phyloP scores from a whole-genome alignment of 2,329 filamentous ascomycete species.

The Pseudopyrenochaeta lycopersici region DNA sequence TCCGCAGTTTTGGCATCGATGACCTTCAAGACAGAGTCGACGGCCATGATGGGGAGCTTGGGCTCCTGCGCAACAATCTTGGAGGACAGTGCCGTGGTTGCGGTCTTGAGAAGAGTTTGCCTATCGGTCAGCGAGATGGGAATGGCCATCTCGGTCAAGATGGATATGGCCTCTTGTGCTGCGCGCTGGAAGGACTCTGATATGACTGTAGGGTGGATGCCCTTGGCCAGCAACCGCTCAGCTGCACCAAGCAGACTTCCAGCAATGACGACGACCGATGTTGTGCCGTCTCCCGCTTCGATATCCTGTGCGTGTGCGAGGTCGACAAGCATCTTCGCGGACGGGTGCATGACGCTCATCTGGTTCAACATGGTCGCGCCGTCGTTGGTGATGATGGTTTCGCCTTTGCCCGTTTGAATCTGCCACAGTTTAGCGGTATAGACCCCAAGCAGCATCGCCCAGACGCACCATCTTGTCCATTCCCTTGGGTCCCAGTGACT shows the following conservation, averaged over 20 bases:
- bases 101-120: conserved; percentile 90
- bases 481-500: conserved; percentile 90
- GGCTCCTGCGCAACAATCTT: conserved; percentile 99
- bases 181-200: conserved; percentile 97
- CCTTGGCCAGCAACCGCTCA: conserved; percentile 86
- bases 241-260: conserved; percentile 94
- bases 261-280: conserved; percentile 96
- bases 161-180: conserved; percentile 84
- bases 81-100: conserved; percentile 94
- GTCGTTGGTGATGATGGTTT: conserved; percentile 99
- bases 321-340: conserved; percentile 98
- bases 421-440: conserved; percentile 37
- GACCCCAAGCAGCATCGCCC: not conserved
- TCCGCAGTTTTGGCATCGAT: conserved; percentile 96
- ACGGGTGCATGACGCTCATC: conserved; percentile 99
- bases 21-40: conserved; percentile 93
- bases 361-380: conserved; percentile 99
- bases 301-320: conserved; percentile 97
- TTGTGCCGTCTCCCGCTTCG: conserved; percentile 97
- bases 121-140: conserved; percentile 90
- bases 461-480: conserved; percentile 91
- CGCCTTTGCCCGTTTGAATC: conserved; percentile 94
- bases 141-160: conserved; percentile 94
- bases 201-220: conserved; percentile 96
- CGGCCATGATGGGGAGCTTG: conserved; percentile 96